Base-by-base conservation (phyloP, 108 stramenopile genomes). In the Skeletonema costatum region DNA sequence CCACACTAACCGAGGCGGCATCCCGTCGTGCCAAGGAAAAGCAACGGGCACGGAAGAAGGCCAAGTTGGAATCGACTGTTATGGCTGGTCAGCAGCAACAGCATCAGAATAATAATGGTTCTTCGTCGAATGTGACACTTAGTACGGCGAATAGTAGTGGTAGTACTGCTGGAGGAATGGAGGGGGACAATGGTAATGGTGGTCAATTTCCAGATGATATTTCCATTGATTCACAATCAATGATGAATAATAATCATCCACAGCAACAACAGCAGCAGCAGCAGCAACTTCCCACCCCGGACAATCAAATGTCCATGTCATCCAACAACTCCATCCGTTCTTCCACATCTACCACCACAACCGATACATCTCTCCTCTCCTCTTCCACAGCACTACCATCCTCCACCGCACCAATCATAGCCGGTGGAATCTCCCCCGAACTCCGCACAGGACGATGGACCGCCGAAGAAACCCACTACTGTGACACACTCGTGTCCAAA, bases 371-470 rank as follows among this genome's bases (percentile, higher is more conserved):
- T 0, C 25, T 25, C 25, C 25, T 25, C 25, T 25, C 25, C 25
- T 25, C 25, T 25, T 25, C 25, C 25, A 25, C 68, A 31, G n/a
- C 48, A 31, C 14, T 50, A 50, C 16, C 70, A 19, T 29, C 19
- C 30, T 17, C 67, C 42, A 35, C 63, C 41, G 17, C 39, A 17
- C 13, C 53, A 41, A 41, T 39, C 6, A 60, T 41, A 0, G 10
- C 29, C 70, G 50, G 50, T n/a, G 50, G 50, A 6, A 39, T 42
- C 63, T 36, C 63, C 21, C 16, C 65, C 73, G 78, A 84, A 12
- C 64, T 74, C 0, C 82, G 92, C 5, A 93, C 90, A 44, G 94
- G 94, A 11, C 85, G 94, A 32, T 95, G 94, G 94, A 92, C 94
- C 13, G 63, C 81, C 31, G 94, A 91, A 61, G 94, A 95, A 81